Percentiles rank a stretch among this genome's conserved stretches.
Evolutionary conservation across 2,329 filamentous ascomycete species (phyloP).

Genomic region (Oidium heveae): DNA sequence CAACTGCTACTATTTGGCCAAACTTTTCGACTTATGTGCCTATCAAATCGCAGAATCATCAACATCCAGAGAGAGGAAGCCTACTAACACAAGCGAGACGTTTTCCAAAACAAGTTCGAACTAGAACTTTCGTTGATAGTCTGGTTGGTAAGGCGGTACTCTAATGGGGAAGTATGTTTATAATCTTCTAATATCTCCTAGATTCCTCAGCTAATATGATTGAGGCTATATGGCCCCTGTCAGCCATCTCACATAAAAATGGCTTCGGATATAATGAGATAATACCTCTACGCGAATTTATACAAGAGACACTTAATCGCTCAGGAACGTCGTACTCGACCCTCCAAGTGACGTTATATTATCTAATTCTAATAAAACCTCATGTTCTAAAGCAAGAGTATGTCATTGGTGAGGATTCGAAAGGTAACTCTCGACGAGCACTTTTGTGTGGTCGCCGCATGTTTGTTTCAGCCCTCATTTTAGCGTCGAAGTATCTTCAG

Average conservation of each 20-base stretch:
- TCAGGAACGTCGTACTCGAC: constrained; percentile 96
- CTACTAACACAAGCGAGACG: constrained; percentile 29
- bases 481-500: constrained; percentile 94
- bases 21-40: constrained; percentile 4
- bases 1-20: constrained; percentile 13
- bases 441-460: constrained; percentile 91
- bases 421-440: constrained; percentile 46
- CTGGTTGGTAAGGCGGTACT: constrained; percentile 62
- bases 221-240: constrained; percentile 87
- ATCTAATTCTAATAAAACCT: constrained; percentile 78
- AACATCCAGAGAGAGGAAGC: background rate
- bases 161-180: constrained; percentile 1
- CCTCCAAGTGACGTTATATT: constrained; percentile 87
- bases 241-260: constrained; percentile 50
- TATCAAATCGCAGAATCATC: background rate
- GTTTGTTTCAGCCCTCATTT: constrained; percentile 83
- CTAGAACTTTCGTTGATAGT: constrained; percentile 85
- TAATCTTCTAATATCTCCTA: constrained; percentile 18
- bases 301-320: constrained; percentile 84
- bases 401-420: constrained; percentile 59
- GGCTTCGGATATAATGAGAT: constrained; percentile 53
- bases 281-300: constrained; percentile 78
- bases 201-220: constrained; percentile 96
- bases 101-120: constrained; percentile 58
- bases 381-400: constrained; percentile 67